Evolutionary conservation across 2,329 filamentous ascomycete species (phyloP).

Genomic region (Cercospora sp.): DNA sequence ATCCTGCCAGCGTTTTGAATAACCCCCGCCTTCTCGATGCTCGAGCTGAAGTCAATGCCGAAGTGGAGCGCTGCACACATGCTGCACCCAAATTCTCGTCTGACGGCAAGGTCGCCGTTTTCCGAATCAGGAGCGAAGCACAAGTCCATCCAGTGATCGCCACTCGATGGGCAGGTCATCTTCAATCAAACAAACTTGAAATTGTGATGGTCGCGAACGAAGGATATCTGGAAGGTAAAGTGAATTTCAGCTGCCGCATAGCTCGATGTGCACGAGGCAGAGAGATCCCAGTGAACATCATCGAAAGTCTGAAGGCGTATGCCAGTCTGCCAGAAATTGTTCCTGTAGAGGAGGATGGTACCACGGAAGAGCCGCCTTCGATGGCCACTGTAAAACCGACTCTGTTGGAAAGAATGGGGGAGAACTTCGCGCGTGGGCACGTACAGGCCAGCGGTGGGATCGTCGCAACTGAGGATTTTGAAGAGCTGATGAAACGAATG

Average conservation of each 20-base stretch:
- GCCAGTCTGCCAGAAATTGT: conserved; percentile 42
- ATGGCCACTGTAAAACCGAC: conserved; percentile 25
- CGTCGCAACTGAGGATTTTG: conserved; percentile 61
- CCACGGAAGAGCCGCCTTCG: background rate
- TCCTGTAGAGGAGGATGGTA: conserved; percentile 37
- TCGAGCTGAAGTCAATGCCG: conserved; percentile 59
- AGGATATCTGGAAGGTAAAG: conserved; percentile 62
- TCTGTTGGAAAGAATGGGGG: conserved; percentile 56
- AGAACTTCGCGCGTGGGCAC: conserved; percentile 66
- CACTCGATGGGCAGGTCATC: conserved; percentile 64
- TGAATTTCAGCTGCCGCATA: conserved; percentile 68
- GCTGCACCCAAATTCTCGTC: conserved; percentile 63
- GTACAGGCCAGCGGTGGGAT: conserved; percentile 69
- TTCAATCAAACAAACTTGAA: conserved; percentile 61
- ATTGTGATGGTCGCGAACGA: conserved; percentile 68
- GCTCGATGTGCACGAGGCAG: conserved; percentile 56
- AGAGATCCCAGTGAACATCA: conserved; percentile 63
- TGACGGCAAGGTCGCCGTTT: conserved; percentile 63
- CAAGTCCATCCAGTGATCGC: conserved; percentile 69
- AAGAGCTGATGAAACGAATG: conserved; percentile 62
- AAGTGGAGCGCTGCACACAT: conserved; percentile 63
- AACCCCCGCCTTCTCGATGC: conserved; percentile 56
- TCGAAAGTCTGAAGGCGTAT: conserved; percentile 57
- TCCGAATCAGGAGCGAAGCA: conserved; percentile 60
- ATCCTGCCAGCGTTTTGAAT: conserved; percentile 55